These are phyloP conservation scores for Camelina neglecta DNA, from an alignment of 345 rosid species.

Conservation along the genomic window DNA sequence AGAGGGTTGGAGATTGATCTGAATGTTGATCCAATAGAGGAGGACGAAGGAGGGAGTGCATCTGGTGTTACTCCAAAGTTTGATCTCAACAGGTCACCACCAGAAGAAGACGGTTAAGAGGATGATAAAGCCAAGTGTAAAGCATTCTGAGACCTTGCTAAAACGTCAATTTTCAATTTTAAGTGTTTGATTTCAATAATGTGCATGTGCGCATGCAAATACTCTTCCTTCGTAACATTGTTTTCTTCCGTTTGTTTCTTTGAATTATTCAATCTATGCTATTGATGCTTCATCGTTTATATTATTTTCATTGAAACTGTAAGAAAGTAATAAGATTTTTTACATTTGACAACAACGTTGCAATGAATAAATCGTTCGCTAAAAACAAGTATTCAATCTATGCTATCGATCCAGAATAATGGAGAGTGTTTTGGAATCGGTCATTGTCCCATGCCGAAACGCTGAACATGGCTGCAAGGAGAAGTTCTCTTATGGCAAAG, in stretches of 20 bases:
- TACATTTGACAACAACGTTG: too few relatives aligned
- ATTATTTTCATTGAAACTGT: too few relatives aligned
- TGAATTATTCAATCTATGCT: not conserved
- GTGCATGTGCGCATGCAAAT: constrained; percentile 10
- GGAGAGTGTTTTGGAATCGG: too few relatives aligned
- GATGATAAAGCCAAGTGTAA: not conserved
- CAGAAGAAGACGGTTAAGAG: not conserved
- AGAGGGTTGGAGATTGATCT: not conserved
- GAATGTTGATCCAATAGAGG: not conserved
- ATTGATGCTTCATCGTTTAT: not conserved
- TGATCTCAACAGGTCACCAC: constrained; percentile 30
- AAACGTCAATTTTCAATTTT: not conserved
- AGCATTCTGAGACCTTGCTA: not conserved
- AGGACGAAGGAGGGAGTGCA: not conserved
- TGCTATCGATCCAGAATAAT: too few relatives aligned
- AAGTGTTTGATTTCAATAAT: not conserved
- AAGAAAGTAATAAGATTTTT: too few relatives aligned
- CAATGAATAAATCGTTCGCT: too few relatives aligned
- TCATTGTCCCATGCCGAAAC: too few relatives aligned
- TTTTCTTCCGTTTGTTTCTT: constrained; percentile 1
- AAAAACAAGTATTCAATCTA: too few relatives aligned
- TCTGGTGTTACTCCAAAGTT: not conserved
- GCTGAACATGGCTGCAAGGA: too few relatives aligned
- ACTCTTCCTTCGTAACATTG: not conserved
- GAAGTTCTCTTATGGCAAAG: too few relatives aligned